Evolutionary conservation across 768 basidiomycete species (phyloP).

Genomic region (Mycena kentingensis): DNA sequence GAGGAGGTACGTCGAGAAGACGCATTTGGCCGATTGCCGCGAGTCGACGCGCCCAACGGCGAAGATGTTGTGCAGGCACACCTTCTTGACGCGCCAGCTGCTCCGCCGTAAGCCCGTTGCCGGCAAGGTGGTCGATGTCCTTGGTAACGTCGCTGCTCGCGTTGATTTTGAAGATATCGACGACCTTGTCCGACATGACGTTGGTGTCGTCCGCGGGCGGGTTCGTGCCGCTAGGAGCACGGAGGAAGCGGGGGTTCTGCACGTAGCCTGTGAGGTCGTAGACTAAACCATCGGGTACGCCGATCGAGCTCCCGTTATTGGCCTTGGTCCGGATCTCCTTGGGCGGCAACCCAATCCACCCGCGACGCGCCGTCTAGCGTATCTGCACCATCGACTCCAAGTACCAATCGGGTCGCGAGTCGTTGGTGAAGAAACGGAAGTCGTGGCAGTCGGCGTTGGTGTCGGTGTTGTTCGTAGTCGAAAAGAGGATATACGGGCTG

Average conservation of each 20-base stretch:
- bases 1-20: slow-evolving; percentile 89
- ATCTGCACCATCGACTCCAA: slow-evolving; percentile 91
- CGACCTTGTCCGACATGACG: slow-evolving; percentile 73
- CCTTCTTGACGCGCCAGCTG: slow-evolving; percentile 69
- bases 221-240: slow-evolving; percentile 48
- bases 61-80: slow-evolving; percentile 93
- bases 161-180: slow-evolving; percentile 74
- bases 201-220: slow-evolving; percentile 47
- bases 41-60: slow-evolving; percentile 90
- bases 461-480: slow-evolving; percentile 76
- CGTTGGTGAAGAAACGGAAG: slow-evolving; percentile 86
- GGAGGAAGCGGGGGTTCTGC: slow-evolving; percentile 60
- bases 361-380: slow-evolving; percentile 86
- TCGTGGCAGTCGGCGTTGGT: slow-evolving; percentile 87
- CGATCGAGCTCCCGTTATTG: slow-evolving; percentile 61
- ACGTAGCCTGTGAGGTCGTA: slow-evolving; percentile 89
- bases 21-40: slow-evolving; percentile 87
- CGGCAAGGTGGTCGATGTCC: slow-evolving; percentile 57
- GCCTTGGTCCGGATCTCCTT: slow-evolving; percentile 76
- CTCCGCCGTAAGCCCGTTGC: slow-evolving; percentile 50
- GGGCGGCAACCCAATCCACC: slow-evolving; percentile 84
- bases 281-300: slow-evolving; percentile 82
- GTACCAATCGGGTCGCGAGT: slow-evolving; percentile 98
- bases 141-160: slow-evolving; percentile 85
- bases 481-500: slow-evolving; percentile 80